Base-by-base conservation (phyloP, 1,284 basidiomycete genomes). In the Phlebopus sp. region DNA sequence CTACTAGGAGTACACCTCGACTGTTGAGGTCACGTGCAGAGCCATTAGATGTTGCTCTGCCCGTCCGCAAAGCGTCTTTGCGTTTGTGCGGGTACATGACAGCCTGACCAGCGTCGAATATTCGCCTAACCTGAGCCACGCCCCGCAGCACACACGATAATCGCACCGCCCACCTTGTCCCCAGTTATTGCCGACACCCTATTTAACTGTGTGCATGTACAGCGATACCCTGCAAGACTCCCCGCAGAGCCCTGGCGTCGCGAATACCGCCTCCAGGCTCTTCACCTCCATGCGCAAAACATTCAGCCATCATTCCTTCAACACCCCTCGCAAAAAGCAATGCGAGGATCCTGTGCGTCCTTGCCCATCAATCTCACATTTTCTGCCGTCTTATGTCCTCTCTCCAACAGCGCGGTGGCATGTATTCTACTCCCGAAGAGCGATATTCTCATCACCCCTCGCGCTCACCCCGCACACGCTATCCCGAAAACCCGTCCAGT, bases 381-480 rank as follows among this genome's bases (percentile, higher is more conserved):
- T 10, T 21, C 19, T 32, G 27, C 36, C 42, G 11, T 30, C 51
- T 63, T 47, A 59, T 27, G 10, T 38, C 19, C 37, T 39, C 14
- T 37, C 34, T 42, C 39, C 25, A 44, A 21, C 51, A 68, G 63
- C 62, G 51, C 49, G 59, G 46, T 14, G 75, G 70, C 36, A 76
- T 79, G 72, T 75, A 76, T 53, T 80, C 78, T 2, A 79, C 79
- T n/a, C 69, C 74, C 17, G 76, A 71, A 49, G 78, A 81, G 56
- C 70, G 67, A 57, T 53, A 59, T 50, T 40, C 54, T 47, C 40
- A 51, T 54, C 47, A 47, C 4, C 52, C 58, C 21, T 63, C 69
- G 37, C 56, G 63, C 38, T 60, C 58, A n/a, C 48, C 73, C n/a
- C 67, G 65, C 32, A 71, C 75, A 58, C 70, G 69, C 53, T 63